Evolutionary conservation across 1,139 yeast species (phyloP).

Genomic region (Pichia sp.): DNA sequence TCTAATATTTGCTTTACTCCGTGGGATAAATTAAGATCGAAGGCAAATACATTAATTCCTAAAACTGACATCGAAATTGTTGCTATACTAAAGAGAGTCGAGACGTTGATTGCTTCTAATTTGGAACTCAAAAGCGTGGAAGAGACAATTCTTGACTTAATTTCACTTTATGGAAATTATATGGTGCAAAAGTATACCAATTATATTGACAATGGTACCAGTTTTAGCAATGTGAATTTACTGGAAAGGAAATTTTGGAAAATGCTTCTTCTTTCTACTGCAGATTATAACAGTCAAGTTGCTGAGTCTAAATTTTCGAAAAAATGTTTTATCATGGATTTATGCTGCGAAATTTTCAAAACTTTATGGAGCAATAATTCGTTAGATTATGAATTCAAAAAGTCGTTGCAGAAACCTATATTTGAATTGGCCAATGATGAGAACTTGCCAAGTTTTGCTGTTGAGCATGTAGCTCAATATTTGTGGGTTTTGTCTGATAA

Average conservation of each 20-base stretch:
- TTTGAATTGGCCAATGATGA: not conserved
- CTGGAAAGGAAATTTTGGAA: conserved; percentile 33
- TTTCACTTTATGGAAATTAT: conserved; percentile 43
- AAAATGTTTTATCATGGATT: conserved; percentile 31
- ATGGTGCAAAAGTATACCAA: conserved; percentile 29
- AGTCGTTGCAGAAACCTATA: conserved; percentile 1
- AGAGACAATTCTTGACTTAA: conserved; percentile 26
- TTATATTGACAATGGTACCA: not conserved
- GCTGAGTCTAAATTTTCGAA: conserved; percentile 24
- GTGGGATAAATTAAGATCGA: conserved; percentile 23
- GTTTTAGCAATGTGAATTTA: conserved; percentile 19
- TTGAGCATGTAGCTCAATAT: conserved; percentile 1
- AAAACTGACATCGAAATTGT: conserved; percentile 45
- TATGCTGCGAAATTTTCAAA: conserved; percentile 40
- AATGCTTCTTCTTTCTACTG: conserved; percentile 14
- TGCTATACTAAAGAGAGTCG: conserved; percentile 40
- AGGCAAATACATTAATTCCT: conserved; percentile 34
- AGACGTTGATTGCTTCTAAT: conserved; percentile 30
- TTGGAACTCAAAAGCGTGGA: conserved; percentile 21
- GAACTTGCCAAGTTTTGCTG: not conserved
- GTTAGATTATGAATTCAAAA: conserved; percentile 1
- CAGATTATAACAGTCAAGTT: conserved; percentile 3
- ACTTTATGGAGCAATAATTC: conserved; percentile 27
- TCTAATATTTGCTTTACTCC: conserved; percentile 30
- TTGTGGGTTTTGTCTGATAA: conserved; percentile 26